Percentiles rank a stretch among this genome's conserved stretches.
Evolutionary conservation across 148 eudicot species (phyloP).

Genomic region (Vaccinium macrocarpon): DNA sequence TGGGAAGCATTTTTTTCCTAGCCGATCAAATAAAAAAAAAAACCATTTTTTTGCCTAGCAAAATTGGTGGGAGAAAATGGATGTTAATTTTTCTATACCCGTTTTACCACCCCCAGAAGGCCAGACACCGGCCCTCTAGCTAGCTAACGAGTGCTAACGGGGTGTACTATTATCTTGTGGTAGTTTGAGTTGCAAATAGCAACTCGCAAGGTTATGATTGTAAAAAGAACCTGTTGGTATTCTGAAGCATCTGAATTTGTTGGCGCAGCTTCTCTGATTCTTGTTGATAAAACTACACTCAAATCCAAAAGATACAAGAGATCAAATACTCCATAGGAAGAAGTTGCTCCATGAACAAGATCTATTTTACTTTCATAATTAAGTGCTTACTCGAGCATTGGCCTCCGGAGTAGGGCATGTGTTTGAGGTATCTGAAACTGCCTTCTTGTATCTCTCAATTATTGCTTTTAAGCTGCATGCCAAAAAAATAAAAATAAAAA

Average conservation of each 20-base stretch:
- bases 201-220: not conserved
- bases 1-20: too few relatives aligned
- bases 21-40: too few relatives aligned
- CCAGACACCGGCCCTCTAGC: too few relatives aligned
- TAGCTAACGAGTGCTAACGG: too few relatives aligned
- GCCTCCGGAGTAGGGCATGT: conserved; percentile 53
- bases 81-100: not conserved
- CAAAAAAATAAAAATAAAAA: not conserved
- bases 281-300: conserved; percentile 66
- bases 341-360: not conserved
- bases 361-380: not conserved
- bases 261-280: conserved; percentile 70
- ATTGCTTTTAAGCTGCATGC: conserved; percentile 51
- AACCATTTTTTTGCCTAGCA: too few relatives aligned
- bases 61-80: not conserved
- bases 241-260: conserved; percentile 65
- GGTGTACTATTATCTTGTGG: too few relatives aligned
- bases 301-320: not conserved
- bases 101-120: too few relatives aligned
- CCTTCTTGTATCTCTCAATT: conserved; percentile 74
- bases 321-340: not conserved
- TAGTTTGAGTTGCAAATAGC: too few relatives aligned
- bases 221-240: conserved; percentile 53
- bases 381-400: conserved; percentile 61
- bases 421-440: conserved; percentile 46